These are phyloP conservation scores for Stentor coeruleus DNA, from an alignment of 73 alveolate species.

Conservation along the genomic window DNA sequence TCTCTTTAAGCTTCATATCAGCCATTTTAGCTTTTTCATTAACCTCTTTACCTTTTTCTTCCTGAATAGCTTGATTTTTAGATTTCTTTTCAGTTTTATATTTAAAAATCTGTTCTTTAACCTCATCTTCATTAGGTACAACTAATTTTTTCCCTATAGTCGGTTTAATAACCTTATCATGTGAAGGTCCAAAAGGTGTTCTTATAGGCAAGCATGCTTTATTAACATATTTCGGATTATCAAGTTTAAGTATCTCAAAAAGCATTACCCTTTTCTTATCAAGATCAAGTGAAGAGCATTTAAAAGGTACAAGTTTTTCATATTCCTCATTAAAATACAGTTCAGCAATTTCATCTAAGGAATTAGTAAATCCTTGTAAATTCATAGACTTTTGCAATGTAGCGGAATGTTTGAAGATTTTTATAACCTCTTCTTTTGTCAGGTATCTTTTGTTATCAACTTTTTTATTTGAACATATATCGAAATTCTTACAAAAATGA, in stretches of 20 bases:
- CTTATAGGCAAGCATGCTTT: not conserved
- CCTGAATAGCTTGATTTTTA: not conserved
- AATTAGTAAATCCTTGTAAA: constrained; percentile 17
- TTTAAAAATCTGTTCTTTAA: not conserved
- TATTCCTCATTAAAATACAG: not conserved
- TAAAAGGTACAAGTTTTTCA: constrained; percentile 2
- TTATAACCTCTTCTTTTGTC: constrained; percentile 4
- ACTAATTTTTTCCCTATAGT: constrained; percentile 1
- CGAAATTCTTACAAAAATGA: not conserved
- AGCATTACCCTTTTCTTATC: constrained; percentile 17
- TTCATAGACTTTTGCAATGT: constrained; percentile 6
- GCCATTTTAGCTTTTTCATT: constrained; percentile 8
- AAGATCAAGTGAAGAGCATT: not conserved
- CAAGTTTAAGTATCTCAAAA: not conserved
- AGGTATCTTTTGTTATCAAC: not conserved
- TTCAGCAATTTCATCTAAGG: constrained; percentile 18
- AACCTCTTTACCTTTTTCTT: constrained; percentile 7
- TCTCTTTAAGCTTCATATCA: constrained; percentile 1
- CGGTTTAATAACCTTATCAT: not conserved
- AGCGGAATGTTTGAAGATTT: not conserved
- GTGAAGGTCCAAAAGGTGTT: constrained; percentile 25
- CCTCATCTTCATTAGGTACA: not conserved
- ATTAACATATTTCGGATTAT: not conserved
- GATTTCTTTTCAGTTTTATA: not conserved
- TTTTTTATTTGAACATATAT: not conserved